Evolutionary conservation across 2,329 filamentous ascomycete species (phyloP), one percentile per base, ranked within the genome.

Genomic region (Colletotrichum viniferum): DNA sequence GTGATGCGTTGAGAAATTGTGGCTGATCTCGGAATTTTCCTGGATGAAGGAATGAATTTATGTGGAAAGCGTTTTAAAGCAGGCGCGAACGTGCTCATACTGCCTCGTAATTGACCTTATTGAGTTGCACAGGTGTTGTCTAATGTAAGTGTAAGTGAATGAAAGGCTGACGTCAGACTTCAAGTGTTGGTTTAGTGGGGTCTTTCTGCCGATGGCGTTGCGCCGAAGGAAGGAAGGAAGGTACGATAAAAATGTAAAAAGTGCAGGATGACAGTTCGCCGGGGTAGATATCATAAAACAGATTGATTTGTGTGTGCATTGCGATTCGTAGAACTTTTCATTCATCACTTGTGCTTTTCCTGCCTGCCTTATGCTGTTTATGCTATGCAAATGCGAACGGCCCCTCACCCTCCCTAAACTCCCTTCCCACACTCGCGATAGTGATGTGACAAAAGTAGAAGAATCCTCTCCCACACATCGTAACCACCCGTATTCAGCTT

Each of bases 81-180:
- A 21, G 13, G 36, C 36, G 36, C 55, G 14, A 48, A 14, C 5
- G 34, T 14, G 18, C 26, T 62, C 67, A 69, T 69, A n/a, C 26
- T 63, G 61, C 18, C 69, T 67, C 5, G 52, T 9, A 7, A 48
- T 48, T 48, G 43, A 48, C 43, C 43, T 21, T 48, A 4, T 48
- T 28, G 43, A 24, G 16, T 13, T 13, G 36, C 28, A 36, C 26
- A 10, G 36, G 32, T 63, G 32, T 63, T 43, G 21, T 18, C 12
- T 1, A 30, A 14, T 12, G 55, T 68, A 66, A 70, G 65, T 64
- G 69, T 60, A 68, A 64, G 43, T 64, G 56, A 16, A 63, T 10
- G 4, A 24, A 12, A 36, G 26, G n/a, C 60, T 75, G 69, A 75
- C 69, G 73, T 75, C 73, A 75, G 63, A 24, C 58, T 7, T 4